Percentiles rank a stretch among this genome's conserved stretches.
phyloP scores from a whole-genome alignment of 805 yeast species.

The Zygoascus flipseniorum region DNA sequence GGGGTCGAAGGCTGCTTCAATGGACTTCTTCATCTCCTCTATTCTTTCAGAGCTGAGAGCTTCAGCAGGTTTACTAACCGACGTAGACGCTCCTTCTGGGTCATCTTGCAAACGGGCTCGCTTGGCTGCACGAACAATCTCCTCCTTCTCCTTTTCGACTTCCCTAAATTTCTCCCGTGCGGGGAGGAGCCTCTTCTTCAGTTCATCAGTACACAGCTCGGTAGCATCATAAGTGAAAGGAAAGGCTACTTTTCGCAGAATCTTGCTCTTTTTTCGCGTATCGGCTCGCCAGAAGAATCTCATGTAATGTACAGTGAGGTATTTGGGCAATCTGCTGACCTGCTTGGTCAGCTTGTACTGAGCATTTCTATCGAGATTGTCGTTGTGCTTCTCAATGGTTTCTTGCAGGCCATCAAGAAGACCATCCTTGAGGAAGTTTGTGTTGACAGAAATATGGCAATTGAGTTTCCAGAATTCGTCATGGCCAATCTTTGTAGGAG shows the following conservation, averaged over 20 bases:
- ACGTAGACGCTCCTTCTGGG: constrained; percentile 15
- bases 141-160: constrained; percentile 66
- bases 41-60: constrained; percentile 16
- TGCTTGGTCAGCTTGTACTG: constrained; percentile 48
- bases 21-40: constrained; percentile 21
- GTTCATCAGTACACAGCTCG: constrained; percentile 74
- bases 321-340: constrained; percentile 76
- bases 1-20: constrained; percentile 32
- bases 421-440: constrained; percentile 87
- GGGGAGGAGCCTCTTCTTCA: constrained; percentile 55
- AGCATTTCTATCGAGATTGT: constrained; percentile 61
- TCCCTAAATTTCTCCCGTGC: constrained; percentile 71
- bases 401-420: constrained; percentile 66
- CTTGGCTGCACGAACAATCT: constrained; percentile 64
- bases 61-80: constrained; percentile 25
- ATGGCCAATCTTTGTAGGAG: constrained; percentile 30
- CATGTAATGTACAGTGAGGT: constrained; percentile 83
- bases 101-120: constrained; percentile 40
- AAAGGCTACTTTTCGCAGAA: constrained; percentile 86
- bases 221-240: constrained; percentile 79
- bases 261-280: constrained; percentile 82
- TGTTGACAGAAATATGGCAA: constrained; percentile 79
- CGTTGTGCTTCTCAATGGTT: constrained; percentile 67
- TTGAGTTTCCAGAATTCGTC: constrained; percentile 65
- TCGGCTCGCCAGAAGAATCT: constrained; percentile 96